These are phyloP conservation scores for Pezicula radicicola DNA, from an alignment of 2,329 filamentous ascomycete species.

Conservation along the genomic window DNA sequence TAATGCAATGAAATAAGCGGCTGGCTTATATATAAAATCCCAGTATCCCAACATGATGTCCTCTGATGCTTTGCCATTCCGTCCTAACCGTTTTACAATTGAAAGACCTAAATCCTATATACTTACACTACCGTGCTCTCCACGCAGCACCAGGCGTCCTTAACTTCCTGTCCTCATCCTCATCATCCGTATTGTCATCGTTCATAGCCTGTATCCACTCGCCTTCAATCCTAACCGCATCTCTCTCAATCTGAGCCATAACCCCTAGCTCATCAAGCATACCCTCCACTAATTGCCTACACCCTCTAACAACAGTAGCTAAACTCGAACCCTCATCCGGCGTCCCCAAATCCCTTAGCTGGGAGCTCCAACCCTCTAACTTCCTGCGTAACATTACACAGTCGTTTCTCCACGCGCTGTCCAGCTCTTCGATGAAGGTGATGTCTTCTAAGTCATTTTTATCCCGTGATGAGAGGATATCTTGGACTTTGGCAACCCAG, in stretches of 20 bases:
- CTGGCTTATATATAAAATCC: too few relatives aligned
- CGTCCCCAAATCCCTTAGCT: constrained; percentile 44
- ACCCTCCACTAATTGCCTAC: constrained; percentile 46
- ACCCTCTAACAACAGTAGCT: constrained; percentile 44
- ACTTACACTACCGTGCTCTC: constrained; percentile 8
- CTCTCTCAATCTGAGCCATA: constrained; percentile 60
- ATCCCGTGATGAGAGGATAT: constrained; percentile 43
- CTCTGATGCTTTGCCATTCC: not conserved
- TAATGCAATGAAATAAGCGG: too few relatives aligned
- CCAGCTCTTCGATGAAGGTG: constrained; percentile 53
- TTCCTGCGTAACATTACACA: constrained; percentile 48
- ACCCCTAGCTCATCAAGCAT: constrained; percentile 61
- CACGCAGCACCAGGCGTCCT: constrained; percentile 25
- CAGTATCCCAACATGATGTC: not conserved
- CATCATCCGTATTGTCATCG: constrained; percentile 29
- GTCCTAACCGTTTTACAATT: not conserved
- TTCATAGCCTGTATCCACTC: constrained; percentile 57
- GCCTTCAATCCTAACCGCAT: constrained; percentile 52
- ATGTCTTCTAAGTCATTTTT: constrained; percentile 28
- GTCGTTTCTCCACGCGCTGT: constrained; percentile 57
- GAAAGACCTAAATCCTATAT: not conserved
- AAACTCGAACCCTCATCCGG: constrained; percentile 36
- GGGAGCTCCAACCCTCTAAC: constrained; percentile 50
- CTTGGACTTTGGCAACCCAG: constrained; percentile 49
- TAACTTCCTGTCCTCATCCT: constrained; percentile 9